Percentiles rank a stretch among this genome's conserved stretches.
phyloP scores from a whole-genome alignment of 1,139 yeast genomes.

The Nakaseomyces kungkrabaensis region DNA sequence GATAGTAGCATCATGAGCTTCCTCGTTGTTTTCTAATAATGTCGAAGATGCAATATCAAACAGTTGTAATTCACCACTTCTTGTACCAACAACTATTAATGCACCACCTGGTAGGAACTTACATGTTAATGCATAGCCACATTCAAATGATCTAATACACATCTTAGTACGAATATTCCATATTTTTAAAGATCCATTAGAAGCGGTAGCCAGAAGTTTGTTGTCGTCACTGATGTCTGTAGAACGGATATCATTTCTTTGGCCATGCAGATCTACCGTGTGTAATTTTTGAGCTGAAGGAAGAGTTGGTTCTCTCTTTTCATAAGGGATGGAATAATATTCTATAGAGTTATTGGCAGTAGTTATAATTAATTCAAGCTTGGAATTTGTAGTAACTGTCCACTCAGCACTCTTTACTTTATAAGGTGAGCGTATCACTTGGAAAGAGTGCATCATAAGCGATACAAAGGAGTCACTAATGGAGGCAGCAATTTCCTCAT shows the following conservation, averaged over 20 bases:
- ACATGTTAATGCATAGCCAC: conserved; percentile 80
- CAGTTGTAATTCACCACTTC: conserved; percentile 73
- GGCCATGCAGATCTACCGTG: conserved; percentile 70
- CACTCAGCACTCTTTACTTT: conserved; percentile 52
- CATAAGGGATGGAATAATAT: conserved; percentile 43
- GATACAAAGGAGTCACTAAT: conserved; percentile 47
- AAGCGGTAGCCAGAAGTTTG: conserved; percentile 75
- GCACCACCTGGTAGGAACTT: conserved; percentile 88
- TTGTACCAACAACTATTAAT: conserved; percentile 80
- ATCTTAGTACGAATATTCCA: conserved; percentile 73
- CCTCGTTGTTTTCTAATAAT: conserved; percentile 54
- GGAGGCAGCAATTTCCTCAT: conserved; percentile 50
- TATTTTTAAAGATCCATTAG: conserved; percentile 78
- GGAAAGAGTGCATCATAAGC: conserved; percentile 53
- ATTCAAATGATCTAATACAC: conserved; percentile 77
- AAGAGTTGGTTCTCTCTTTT: conserved; percentile 42
- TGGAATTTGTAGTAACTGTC: conserved; percentile 38
- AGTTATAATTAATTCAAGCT: conserved; percentile 52
- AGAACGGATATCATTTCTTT: conserved; percentile 80
- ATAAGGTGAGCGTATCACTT: conserved; percentile 46
- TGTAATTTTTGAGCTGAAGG: conserved; percentile 37
- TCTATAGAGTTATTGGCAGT: conserved; percentile 69
- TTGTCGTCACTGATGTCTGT: conserved; percentile 75
- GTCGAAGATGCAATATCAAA: conserved; percentile 82
- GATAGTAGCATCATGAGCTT: conserved; percentile 76